Base-by-base conservation (phyloP, 1,139 yeast genomes). In the Yamadazyma dushanensis region DNA sequence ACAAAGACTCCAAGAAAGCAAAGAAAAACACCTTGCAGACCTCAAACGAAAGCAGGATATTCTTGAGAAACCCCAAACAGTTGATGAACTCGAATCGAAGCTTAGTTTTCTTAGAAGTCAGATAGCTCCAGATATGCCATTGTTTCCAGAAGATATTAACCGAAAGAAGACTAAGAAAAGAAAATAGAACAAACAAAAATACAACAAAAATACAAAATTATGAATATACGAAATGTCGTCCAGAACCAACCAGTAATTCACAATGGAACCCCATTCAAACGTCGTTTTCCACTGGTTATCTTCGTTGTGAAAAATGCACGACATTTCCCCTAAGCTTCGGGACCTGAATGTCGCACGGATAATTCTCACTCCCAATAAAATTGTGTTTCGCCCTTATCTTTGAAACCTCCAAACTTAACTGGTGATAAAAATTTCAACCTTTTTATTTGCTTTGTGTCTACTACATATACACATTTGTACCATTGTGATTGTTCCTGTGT, bases 1-100 rank as follows among this genome's bases (percentile, higher is more conserved):
- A 33, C 46, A 50, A 36, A 43, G 45, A 38, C 41, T 38, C 31
- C 29, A 42, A 39, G 50, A 38, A 29, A 47, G 40, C 38, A 59
- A 50, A 27, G 50, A 46, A 20, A 41, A 34, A 28, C 41, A 42
- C 23, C 25, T 40, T 9, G 41, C 44, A 33, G 57, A 56, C 38
- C 32, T 45, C 27, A 37, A 44, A 18, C 40, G 43, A 20, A 45
- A 56, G 33, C 56, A 56, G 24, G 67, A 69, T 52, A 45, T 66
- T 36, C 39, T 46, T 33, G 55, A 52, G 43, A 61, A 61, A 45
- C 72, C 69, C 11, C 50, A 54, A 36, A 52, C 61, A 5, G 51
- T 55, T 3, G 68, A 56, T 9, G 73, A 66, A 38, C 55, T 69
- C 44, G 60, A 65, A 29, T 51, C 55, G 6, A 69, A 68, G 41